Evolutionary conservation across 1,284 basidiomycete species (phyloP), one percentile per base, ranked within the genome.

Genomic region (Sanghuangporus sanghuang): DNA sequence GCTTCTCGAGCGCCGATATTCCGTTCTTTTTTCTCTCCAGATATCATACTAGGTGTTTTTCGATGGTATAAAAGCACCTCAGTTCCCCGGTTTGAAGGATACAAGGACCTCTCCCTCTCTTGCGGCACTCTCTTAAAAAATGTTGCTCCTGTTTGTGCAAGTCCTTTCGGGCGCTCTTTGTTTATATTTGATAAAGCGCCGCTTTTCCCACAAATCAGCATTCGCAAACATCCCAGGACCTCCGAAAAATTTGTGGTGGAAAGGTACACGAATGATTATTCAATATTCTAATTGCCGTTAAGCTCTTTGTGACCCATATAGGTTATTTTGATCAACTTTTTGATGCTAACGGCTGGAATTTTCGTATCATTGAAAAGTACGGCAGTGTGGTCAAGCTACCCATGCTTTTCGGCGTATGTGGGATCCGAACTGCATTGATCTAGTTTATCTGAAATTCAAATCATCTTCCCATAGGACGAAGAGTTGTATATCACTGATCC

Each of bases 401-500:
- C 59, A 76, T 71, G 0, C 44, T 76, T 16, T 68, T 77, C 2
- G 77, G 77, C 14, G 77, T 78, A 67, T 56, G 72, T 65, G 2
- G 5, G n/a, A 12, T 9, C 18, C 38, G 14, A 11, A 12, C n/a
- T 50, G 42, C 50, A 42, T 44, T 12, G n/a, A 39, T 46, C 12
- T 0, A 44, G 40, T 12, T 12, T 35, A 14, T 4, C 6, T 8
- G 6, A 21, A 23, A 52, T 52, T 6, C 1, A 35, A 23, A 21
- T 35, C 18, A 21, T 35, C 18, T 36, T 49, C 16, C 32, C 8
- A 32, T 52, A 80, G 79, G 69, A 70, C 18, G 71, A 76, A n/a
- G 73, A 79, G 16, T 62, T 78, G 0, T 74, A 73, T 40, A 69
- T 76, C 2, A 73, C 71, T 21, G 78, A 80, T 63, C 74, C 78